Evolutionary conservation across 2,329 filamentous ascomycete species (phyloP).

Genomic region (Alternaria triticina): DNA sequence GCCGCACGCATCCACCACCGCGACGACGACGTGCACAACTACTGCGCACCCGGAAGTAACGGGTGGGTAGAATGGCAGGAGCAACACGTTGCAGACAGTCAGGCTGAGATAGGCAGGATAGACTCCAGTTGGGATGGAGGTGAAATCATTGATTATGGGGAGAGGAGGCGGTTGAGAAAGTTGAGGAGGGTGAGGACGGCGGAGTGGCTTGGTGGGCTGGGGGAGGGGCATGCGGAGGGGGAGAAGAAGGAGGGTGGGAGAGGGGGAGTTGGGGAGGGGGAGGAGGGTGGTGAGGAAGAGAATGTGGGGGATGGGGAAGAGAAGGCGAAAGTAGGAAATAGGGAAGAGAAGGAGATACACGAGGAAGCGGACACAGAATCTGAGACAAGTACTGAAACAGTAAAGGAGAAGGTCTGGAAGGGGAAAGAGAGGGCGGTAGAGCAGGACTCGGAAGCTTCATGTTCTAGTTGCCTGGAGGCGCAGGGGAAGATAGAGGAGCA

Average conservation of each 20-base stretch:
- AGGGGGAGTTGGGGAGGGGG: not conserved
- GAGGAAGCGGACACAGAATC: not conserved
- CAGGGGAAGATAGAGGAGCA: not conserved
- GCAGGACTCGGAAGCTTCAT: not conserved
- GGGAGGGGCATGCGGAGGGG: not conserved
- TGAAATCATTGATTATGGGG: not conserved
- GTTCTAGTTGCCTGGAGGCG: not conserved
- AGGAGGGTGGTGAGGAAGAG: not conserved
- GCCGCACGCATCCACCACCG: not conserved
- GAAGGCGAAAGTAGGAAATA: not conserved
- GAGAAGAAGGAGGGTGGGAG: not conserved
- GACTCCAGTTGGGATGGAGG: slow-evolving; percentile 3
- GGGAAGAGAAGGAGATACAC: not conserved
- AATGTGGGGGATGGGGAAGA: not conserved
- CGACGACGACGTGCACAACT: not conserved
- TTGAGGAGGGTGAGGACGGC: not conserved
- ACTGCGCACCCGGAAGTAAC: not conserved
- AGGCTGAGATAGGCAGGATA: not conserved
- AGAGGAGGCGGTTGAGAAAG: not conserved
- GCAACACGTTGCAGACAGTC: not conserved
- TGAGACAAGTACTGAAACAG: not conserved
- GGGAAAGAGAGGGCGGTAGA: not conserved
- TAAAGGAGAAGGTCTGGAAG: not conserved
- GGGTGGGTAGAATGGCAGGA: not conserved
- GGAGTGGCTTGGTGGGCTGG: not conserved